Evolutionary conservation across 148 eudicot genomes (phyloP).

Genomic region (Amaranthus hypochondriacus): DNA sequence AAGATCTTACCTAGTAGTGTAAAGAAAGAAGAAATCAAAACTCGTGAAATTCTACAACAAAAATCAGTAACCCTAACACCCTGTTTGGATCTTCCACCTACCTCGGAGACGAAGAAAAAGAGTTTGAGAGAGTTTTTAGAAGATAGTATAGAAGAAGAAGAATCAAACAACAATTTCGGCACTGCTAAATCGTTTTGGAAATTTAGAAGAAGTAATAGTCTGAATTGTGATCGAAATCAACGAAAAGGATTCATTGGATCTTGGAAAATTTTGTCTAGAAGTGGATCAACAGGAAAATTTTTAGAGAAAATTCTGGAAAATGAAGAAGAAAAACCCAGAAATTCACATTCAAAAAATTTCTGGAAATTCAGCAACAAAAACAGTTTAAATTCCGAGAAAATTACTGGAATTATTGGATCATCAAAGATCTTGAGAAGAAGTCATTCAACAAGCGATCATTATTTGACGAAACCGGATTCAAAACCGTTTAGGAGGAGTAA

Average conservation of each 20-base stretch:
- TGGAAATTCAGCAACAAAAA: slow-evolving; percentile 55
- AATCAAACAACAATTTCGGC: neutral
- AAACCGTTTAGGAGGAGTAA: slow-evolving; percentile 43
- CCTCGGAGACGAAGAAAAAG: slow-evolving; percentile 30
- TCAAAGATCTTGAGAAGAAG: slow-evolving; percentile 8
- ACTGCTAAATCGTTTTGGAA: slow-evolving; percentile 30
- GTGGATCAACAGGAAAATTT: slow-evolving; percentile 30
- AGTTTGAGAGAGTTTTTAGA: slow-evolving; percentile 52
- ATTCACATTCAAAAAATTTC: slow-evolving; percentile 23
- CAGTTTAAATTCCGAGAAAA: slow-evolving; percentile 37
- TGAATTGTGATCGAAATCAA: slow-evolving; percentile 28
- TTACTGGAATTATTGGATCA: slow-evolving; percentile 23
- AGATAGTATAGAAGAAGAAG: slow-evolving; percentile 35
- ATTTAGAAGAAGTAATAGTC: slow-evolving; percentile 33
- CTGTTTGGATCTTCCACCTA: slow-evolving; percentile 16
- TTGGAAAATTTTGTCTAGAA: slow-evolving; percentile 25
- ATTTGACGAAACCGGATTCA: slow-evolving; percentile 2
- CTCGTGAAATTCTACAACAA: neutral
- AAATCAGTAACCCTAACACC: neutral
- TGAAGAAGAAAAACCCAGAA: slow-evolving; percentile 37
- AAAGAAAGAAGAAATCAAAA: slow-evolving; percentile 10
- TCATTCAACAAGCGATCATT: slow-evolving; percentile 15
- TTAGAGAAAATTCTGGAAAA: slow-evolving; percentile 26
- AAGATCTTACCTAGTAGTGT: slow-evolving; percentile 51
- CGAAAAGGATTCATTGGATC: slow-evolving; percentile 27